These are phyloP conservation scores for Aspergillus novofumigatus DNA, from an alignment of 2,329 filamentous ascomycete genomes.

Conservation along the genomic window DNA sequence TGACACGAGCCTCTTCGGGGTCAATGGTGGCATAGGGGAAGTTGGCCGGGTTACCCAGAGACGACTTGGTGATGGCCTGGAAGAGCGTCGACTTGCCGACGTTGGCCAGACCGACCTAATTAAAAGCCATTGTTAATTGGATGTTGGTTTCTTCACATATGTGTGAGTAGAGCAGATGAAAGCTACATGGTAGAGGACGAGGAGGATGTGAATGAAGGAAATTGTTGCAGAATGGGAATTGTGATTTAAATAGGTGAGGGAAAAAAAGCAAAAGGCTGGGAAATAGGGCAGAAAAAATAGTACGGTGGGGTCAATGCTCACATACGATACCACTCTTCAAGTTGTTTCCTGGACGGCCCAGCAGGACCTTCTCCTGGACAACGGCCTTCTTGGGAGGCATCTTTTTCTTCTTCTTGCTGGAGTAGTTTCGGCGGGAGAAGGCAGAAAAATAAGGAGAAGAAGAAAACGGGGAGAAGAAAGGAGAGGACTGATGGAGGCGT, in stretches of 20 bases:
- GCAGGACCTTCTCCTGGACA: constrained; percentile 90
- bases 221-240: neutral
- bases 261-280: constrained; percentile 25
- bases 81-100: constrained; percentile 99
- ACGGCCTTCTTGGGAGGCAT: constrained; percentile 96
- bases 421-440: constrained; percentile 47
- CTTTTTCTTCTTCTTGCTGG: constrained; percentile 58
- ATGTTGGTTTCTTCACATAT: neutral
- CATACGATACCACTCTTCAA: constrained; percentile 97
- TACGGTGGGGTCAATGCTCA: constrained; percentile 50
- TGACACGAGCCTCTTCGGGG: constrained; percentile 93
- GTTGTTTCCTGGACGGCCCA: constrained; percentile 95
- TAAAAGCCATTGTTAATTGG: constrained; percentile 8
- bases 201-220: constrained; percentile 8
- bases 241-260: constrained; percentile 6
- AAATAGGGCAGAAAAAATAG: constrained; percentile 22
- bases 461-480: constrained; percentile 50
- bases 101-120: constrained; percentile 92
- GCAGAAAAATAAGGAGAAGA: constrained; percentile 35
- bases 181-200: constrained; percentile 4
- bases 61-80: constrained; percentile 98
- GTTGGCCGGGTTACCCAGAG: constrained; percentile 97
- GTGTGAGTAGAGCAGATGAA: neutral
- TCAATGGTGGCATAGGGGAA: constrained; percentile 99
- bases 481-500: constrained; percentile 18